phyloP scores from a whole-genome alignment of 2,329 filamentous ascomycete species.

The Pseudocercospora cruenta region DNA sequence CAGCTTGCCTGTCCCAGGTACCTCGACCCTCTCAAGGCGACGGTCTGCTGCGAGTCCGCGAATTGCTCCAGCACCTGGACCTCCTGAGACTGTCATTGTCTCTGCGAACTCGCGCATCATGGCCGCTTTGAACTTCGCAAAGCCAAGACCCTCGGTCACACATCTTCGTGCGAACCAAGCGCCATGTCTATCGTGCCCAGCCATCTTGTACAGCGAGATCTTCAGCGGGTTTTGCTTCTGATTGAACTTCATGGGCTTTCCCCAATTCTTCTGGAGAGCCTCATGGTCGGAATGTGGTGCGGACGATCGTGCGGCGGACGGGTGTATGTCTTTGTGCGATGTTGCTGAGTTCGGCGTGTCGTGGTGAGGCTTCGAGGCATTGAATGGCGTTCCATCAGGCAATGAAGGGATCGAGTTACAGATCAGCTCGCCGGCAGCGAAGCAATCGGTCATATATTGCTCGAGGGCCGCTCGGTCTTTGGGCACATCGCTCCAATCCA shows the following conservation, averaged over 20 bases:
- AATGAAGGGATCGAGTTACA: constrained; percentile 73
- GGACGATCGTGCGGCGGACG: constrained; percentile 55
- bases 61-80: constrained; percentile 73
- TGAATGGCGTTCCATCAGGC: constrained; percentile 46
- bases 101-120: constrained; percentile 79
- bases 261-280: constrained; percentile 78
- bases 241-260: constrained; percentile 76
- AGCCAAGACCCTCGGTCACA: constrained; percentile 76
- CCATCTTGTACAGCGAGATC: constrained; percentile 78
- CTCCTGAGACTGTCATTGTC: constrained; percentile 70
- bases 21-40: constrained; percentile 65
- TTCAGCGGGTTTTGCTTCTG: constrained; percentile 73
- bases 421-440: constrained; percentile 67
- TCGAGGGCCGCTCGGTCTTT: constrained; percentile 41
- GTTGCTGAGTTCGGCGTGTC: constrained; percentile 58
- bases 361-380: constrained; percentile 57
- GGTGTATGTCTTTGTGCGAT: constrained; percentile 56
- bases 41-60: constrained; percentile 84
- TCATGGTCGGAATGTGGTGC: constrained; percentile 58
- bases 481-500: constrained; percentile 51
- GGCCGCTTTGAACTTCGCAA: constrained; percentile 75
- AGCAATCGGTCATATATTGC: constrained; percentile 45
- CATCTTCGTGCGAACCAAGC: constrained; percentile 88
- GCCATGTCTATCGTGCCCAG: constrained; percentile 77
- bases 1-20: constrained; percentile 64